phyloP scores from a whole-genome alignment of 2,329 filamentous ascomycete genomes.

The Fusarium marasasianum region DNA sequence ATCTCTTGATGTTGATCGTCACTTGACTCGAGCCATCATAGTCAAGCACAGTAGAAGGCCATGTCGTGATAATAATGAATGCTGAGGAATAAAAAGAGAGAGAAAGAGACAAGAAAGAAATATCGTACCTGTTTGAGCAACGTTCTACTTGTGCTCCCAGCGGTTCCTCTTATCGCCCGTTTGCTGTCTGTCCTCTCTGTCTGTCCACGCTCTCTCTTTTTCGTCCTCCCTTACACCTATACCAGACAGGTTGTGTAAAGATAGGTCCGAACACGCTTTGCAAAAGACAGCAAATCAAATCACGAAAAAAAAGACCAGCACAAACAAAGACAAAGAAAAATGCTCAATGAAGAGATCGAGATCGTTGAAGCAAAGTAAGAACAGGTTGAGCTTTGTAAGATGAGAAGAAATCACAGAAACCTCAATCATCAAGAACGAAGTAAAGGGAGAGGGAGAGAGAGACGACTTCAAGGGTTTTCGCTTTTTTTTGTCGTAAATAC shows the following conservation, averaged over 20 bases:
- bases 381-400: background rate
- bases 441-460: conserved; percentile 14
- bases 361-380: conserved; percentile 1
- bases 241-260: conserved; percentile 1
- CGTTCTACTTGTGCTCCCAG: conserved; percentile 22
- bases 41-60: background rate
- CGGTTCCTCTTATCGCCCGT: conserved; percentile 18
- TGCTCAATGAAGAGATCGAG: background rate
- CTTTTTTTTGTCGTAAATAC: background rate
- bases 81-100: background rate
- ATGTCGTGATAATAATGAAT: background rate
- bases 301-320: background rate
- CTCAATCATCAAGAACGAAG: background rate
- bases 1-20: background rate
- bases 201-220: background rate
- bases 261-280: conserved; percentile 3
- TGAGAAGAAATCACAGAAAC: background rate
- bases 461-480: background rate
- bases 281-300: conserved; percentile 5
- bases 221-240: background rate
- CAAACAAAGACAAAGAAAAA: conserved; percentile 17
- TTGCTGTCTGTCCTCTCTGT: background rate
- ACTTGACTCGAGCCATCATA: conserved; percentile 1
- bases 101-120: background rate
- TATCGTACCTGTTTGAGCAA: conserved; percentile 28